Evolutionary conservation across 306 rosid genomes (phyloP).

Genomic region (Vigna angularis): DNA sequence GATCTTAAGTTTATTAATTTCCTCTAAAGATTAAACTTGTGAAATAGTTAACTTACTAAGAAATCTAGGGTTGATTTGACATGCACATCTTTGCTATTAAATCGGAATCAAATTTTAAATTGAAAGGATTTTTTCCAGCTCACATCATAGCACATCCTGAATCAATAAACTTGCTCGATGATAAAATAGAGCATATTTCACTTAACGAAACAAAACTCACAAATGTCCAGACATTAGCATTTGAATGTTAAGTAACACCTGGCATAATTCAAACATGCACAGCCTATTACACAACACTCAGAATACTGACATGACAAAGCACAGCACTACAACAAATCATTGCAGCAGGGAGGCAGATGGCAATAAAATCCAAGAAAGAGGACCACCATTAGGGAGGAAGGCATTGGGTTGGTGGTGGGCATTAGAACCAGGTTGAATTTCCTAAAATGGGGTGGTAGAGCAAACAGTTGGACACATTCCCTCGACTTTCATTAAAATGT

Average conservation of each 20-base stretch:
- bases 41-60: background rate
- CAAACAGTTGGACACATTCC: background rate
- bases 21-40: slow-evolving; percentile 21
- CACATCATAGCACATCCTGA: background rate
- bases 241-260: background rate
- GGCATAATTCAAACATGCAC: background rate
- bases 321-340: background rate
- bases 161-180: background rate
- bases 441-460: background rate
- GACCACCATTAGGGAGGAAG: background rate
- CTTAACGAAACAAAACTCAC: background rate
- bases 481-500: background rate
- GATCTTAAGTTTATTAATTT: slow-evolving; percentile 7
- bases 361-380: background rate
- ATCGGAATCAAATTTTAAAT: background rate
- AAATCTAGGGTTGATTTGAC: slow-evolving; percentile 20
- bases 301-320: background rate
- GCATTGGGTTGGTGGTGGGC: background rate
- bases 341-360: background rate
- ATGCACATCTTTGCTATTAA: background rate
- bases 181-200: background rate
- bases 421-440: background rate
- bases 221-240: background rate
- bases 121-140: background rate
- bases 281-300: background rate